These are phyloP conservation scores for Arabis hirsuta DNA, from an alignment of 345 rosid genomes.

Conservation along the genomic window DNA sequence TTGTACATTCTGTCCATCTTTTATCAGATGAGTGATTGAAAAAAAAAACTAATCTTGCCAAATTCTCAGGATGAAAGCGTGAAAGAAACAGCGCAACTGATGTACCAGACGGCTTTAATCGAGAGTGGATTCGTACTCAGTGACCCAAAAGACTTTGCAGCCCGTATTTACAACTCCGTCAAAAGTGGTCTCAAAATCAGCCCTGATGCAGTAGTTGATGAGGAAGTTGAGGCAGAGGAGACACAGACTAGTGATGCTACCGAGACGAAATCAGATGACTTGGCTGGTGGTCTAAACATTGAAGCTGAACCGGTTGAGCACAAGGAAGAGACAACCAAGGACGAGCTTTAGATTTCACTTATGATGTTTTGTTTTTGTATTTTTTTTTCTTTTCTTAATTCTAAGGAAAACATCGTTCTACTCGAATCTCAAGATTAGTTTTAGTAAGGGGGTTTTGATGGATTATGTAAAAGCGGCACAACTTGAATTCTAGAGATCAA, in stretches of 20 bases:
- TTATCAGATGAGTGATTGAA: neutral
- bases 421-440: constrained; percentile 33
- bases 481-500: constrained; percentile 20
- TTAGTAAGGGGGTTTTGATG: constrained; percentile 22
- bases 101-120: constrained; percentile 92
- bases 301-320: constrained; percentile 47
- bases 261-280: constrained; percentile 45
- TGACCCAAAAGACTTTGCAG: constrained; percentile 92
- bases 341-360: constrained; percentile 44
- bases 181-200: constrained; percentile 74
- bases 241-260: constrained; percentile 41
- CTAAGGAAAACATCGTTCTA: constrained; percentile 22
- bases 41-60: neutral
- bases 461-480: constrained; percentile 32
- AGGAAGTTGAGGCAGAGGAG: constrained; percentile 77
- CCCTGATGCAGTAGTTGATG: constrained; percentile 77
- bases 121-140: constrained; percentile 86
- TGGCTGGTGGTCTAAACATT: constrained; percentile 30
- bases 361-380: constrained; percentile 14
- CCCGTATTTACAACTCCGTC: constrained; percentile 73
- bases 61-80: constrained; percentile 67
- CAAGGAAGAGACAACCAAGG: constrained; percentile 33
- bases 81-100: constrained; percentile 81
- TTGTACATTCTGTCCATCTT: neutral
- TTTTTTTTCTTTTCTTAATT: constrained; percentile 25